phyloP scores from a whole-genome alignment of 2,329 filamentous ascomycete genomes.

The Apiospora sp. region DNA sequence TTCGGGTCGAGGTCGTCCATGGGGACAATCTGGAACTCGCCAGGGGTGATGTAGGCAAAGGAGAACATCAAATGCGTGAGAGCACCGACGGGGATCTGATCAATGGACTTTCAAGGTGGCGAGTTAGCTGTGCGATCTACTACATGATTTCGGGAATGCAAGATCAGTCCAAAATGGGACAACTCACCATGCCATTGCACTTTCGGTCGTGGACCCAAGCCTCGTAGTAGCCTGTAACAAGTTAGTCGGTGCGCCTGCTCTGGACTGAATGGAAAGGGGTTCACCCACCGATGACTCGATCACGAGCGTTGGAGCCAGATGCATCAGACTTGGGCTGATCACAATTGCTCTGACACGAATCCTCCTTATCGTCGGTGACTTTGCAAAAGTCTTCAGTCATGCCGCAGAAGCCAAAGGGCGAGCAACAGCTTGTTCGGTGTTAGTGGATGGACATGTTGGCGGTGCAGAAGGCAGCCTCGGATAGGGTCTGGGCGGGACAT shows the following conservation, averaged over 20 bases:
- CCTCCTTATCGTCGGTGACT: not conserved
- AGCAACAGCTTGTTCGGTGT: slow-evolving; percentile 22
- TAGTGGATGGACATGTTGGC: no score
- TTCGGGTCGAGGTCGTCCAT: slow-evolving; percentile 36
- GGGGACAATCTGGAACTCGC: slow-evolving; percentile 37
- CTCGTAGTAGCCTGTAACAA: slow-evolving; percentile 46
- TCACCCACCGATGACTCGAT: no score
- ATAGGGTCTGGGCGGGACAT: no score
- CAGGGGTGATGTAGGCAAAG: slow-evolving; percentile 46
- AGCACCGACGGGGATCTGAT: slow-evolving; percentile 50
- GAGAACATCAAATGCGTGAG: slow-evolving; percentile 46
- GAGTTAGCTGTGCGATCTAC: no score
- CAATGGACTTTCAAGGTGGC: slow-evolving; percentile 24
- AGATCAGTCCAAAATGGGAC: slow-evolving; percentile 34
- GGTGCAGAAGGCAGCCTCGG: no score
- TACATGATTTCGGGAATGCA: no score
- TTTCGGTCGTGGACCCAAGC: slow-evolving; percentile 33
- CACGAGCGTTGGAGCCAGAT: no score
- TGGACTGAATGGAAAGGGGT: no score
- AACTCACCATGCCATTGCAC: slow-evolving; percentile 36
- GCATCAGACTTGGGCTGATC: no score
- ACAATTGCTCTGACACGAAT: not conserved
- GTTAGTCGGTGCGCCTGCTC: not conserved
- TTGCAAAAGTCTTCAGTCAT: slow-evolving; percentile 35
- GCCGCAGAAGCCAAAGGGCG: slow-evolving; percentile 27